Evolutionary conservation across 2,329 filamentous ascomycete genomes (phyloP).

Genomic region (Annulohypoxylon truncatum): DNA sequence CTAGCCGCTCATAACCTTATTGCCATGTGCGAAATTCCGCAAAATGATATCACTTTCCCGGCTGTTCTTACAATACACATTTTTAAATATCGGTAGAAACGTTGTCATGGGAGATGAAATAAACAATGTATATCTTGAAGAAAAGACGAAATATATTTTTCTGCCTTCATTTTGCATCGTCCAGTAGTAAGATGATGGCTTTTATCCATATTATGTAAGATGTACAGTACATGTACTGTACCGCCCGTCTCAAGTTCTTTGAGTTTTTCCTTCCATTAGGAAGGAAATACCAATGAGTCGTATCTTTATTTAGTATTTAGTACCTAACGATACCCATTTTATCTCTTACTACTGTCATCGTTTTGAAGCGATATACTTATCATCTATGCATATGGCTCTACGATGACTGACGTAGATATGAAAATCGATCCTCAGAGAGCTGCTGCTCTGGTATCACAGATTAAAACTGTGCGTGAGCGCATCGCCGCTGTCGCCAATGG

Average conservation of each 20-base stretch:
- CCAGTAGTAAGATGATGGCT: not conserved
- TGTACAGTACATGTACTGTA: constrained; percentile 28
- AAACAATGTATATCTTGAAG: not conserved
- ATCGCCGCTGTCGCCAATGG: constrained; percentile 65
- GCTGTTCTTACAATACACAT: constrained; percentile 2
- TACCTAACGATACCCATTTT: not conserved
- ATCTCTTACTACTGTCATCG: not conserved
- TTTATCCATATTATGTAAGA: not conserved
- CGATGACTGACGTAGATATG: constrained; percentile 66
- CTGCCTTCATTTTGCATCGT: not conserved
- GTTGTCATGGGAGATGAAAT: constrained; percentile 8
- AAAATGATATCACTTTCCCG: constrained; percentile 5
- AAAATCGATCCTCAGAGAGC: constrained; percentile 72
- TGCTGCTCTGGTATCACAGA: constrained; percentile 70
- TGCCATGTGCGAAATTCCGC: constrained; percentile 31
- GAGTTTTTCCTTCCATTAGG: constrained; percentile 2
- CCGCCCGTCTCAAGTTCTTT: not conserved
- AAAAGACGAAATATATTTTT: not conserved
- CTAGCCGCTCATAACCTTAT: constrained; percentile 29
- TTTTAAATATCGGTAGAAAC: constrained; percentile 9
- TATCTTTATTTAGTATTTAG: too few relatives aligned
- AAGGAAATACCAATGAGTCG: constrained; percentile 6
- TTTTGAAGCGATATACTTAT: not conserved
- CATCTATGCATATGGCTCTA: constrained; percentile 31
- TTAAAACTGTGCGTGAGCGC: constrained; percentile 69